phyloP scores from a whole-genome alignment of 306 rosid genomes.

The Comarum palustre region DNA sequence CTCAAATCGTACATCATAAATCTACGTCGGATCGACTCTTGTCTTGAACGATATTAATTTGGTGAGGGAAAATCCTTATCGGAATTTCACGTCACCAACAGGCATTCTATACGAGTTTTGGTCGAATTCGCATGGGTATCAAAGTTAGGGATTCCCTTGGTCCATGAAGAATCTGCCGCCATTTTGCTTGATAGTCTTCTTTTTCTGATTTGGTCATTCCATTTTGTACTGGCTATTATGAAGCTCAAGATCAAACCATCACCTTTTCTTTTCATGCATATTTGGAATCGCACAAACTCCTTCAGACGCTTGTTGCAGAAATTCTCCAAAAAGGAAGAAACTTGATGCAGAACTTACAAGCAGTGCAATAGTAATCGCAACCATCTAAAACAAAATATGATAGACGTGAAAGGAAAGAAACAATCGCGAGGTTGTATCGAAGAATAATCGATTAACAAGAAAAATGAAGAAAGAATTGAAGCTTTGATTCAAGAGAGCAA shows the following conservation, averaged over 20 bases:
- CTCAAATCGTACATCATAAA: no score
- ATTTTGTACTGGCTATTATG: not conserved
- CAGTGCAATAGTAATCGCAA: not conserved
- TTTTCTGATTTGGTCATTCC: not conserved
- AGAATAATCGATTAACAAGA: not conserved
- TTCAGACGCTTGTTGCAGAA: not conserved
- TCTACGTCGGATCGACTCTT: no score
- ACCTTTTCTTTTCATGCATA: not conserved
- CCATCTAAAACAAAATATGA: not conserved
- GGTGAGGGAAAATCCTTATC: no score
- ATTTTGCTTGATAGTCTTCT: no score
- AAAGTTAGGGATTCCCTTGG: not conserved
- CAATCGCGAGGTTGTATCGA: not conserved
- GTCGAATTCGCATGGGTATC: not conserved
- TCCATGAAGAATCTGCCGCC: not conserved
- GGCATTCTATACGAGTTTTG: not conserved
- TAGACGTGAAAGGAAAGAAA: not conserved
- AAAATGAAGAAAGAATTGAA: not conserved
- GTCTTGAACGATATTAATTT: no score
- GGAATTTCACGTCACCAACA: no score
- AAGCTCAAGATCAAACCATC: not conserved
- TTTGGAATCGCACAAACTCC: not conserved
- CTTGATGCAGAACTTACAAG: not conserved
- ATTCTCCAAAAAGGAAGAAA: not conserved
- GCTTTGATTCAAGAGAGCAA: slow-evolving; percentile 16